Evolutionary conservation across 1,284 basidiomycete species (phyloP).

Genomic region (Boletus calvinii): DNA sequence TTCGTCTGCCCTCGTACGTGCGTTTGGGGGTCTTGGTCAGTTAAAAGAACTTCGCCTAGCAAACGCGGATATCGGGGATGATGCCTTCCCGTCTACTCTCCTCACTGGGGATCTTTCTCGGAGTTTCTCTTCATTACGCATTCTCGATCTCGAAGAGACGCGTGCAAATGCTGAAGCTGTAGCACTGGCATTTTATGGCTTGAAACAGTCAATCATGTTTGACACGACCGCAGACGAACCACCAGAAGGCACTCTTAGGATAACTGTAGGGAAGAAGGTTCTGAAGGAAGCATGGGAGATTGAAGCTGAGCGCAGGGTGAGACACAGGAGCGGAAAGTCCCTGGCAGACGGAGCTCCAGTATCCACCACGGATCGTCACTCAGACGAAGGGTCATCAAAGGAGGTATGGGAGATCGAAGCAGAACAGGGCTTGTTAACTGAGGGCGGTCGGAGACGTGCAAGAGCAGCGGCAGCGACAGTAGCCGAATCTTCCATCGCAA

Average conservation of each 20-base stretch:
- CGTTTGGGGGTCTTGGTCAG: constrained; percentile 46
- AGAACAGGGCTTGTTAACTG: constrained; percentile 68
- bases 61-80: constrained; percentile 56
- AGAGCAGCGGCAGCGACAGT: constrained; percentile 44
- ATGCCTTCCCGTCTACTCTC: constrained; percentile 50
- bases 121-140: constrained; percentile 50
- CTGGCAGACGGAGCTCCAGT: constrained; percentile 13
- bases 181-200: constrained; percentile 42
- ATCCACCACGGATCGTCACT: constrained; percentile 9
- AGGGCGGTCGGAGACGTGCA: constrained; percentile 64
- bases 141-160: constrained; percentile 68
- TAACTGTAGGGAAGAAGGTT: constrained; percentile 68
- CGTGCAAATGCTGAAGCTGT: constrained; percentile 47
- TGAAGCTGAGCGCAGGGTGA: constrained; percentile 58
- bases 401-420: constrained; percentile 78
- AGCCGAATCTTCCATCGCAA: constrained; percentile 38
- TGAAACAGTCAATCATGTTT: constrained; percentile 52
- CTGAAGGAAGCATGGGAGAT: constrained; percentile 75
- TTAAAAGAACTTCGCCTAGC: constrained; percentile 61
- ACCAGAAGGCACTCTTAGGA: constrained; percentile 47
- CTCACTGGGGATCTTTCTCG: constrained; percentile 30
- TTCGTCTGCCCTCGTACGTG: constrained; percentile 27
- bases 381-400: constrained; percentile 45
- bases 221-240: constrained; percentile 54
- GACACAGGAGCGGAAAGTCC: constrained; percentile 35